Base-by-base conservation (phyloP, 192 early-diverging fungal species). In the Glomus cerebriforme region DNA sequence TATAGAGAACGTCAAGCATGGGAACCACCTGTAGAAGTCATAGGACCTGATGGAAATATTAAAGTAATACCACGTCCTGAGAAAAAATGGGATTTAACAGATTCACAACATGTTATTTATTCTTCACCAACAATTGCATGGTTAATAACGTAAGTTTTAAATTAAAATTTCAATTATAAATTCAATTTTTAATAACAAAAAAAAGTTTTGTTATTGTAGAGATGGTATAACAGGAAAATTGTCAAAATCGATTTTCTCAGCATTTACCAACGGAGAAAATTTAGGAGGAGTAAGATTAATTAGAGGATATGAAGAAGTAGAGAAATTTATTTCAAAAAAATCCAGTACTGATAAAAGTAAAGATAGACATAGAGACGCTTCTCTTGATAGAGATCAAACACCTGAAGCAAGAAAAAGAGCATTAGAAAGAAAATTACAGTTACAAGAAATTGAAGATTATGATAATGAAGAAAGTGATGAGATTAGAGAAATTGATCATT, bases 271-370 rank as follows among this genome's bases (percentile, higher is more conserved):
- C 32, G 85, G 82, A 24, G 75, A 79, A 59, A 90, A 88, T 70
- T 79, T 90, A n/a, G 90, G 93, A 65, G 95, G 94, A 0, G 89
- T 89, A 32, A 85, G 90, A 31, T 78, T 96, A 1, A 80, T 92
- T 39, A 86, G 95, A 29, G 95, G 95, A 5, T 95, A 92, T 88
- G 79, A 86, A 8, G 93, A 94, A 74, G 91, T 94, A 7, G 88
- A 91, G 64, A 90, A 88, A 43, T 82, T 87, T 60, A 35, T 60
- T 2, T 80, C 82, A 35, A 85, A 89, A 59, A 85, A 88, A 49
- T 66, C 75, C 1, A 81, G 60, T 0, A 79, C 81, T 27, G 83
- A 85, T 7, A 70, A 72, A 10, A 78, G 79, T 7, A 78, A 82
- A 45, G 82, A 85, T 58, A 86, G 79, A 73, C 86, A 85, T 37